Conservation (phyloP, 208 protist species). For the Endotrypanum monterogeii region DNA sequence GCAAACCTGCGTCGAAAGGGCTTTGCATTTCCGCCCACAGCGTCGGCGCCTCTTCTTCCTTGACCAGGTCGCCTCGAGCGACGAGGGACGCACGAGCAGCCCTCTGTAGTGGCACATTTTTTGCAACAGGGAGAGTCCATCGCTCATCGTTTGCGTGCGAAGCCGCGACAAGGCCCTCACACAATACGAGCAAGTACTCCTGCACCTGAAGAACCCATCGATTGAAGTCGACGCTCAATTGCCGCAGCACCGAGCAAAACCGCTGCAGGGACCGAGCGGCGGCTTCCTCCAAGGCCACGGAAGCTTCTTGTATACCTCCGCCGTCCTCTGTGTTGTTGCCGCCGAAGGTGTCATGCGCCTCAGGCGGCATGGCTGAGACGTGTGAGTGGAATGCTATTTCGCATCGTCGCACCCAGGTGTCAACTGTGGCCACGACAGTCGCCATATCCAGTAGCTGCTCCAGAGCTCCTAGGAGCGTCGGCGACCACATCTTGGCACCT, state of each 20-base stretch:
- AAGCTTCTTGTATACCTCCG: constrained; percentile 8
- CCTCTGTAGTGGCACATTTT: too few relatives aligned
- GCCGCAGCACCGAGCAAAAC: constrained; percentile 36
- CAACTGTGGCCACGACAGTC: constrained; percentile 34
- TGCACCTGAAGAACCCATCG: constrained; percentile 55
- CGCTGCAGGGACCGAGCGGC: constrained; percentile 38
- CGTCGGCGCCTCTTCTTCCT: constrained; percentile 1
- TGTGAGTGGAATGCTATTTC: neutral
- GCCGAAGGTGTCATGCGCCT: neutral
- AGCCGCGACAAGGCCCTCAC: neutral
- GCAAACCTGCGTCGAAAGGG: neutral
- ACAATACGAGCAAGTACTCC: constrained; percentile 23
- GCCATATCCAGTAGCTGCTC: constrained; percentile 39
- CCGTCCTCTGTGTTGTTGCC: neutral
- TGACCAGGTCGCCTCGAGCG: neutral
- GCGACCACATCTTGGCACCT: constrained; percentile 11
- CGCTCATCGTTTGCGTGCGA: neutral
- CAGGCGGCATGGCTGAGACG: neutral
- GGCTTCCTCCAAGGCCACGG: constrained; percentile 33
- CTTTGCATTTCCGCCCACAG: neutral
- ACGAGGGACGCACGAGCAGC: too few relatives aligned
- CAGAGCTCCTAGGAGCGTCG: constrained; percentile 17
- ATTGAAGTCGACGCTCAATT: constrained; percentile 34
- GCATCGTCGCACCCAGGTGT: constrained; percentile 6
- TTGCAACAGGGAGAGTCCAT: neutral